Evolutionary conservation across 176 grass and related monocot species (phyloP), one percentile per base, ranked within the genome.

Genomic region (Melocanna baccifera): DNA sequence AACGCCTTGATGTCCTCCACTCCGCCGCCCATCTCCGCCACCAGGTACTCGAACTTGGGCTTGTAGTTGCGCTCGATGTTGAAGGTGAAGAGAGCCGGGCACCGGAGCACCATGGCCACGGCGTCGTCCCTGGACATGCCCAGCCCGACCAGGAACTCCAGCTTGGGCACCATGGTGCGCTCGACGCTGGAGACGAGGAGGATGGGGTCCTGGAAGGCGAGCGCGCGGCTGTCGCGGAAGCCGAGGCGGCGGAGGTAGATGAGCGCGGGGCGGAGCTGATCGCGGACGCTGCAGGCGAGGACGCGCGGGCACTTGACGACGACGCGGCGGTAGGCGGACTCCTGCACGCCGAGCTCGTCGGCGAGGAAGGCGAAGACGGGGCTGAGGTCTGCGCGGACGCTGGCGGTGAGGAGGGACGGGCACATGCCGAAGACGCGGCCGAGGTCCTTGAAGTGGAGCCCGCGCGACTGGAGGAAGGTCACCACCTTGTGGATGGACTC

Each of bases 1-100:
- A 97, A 97, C n/a, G 75, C 89, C 89, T 90, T 94, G 69, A 97
- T 28, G 76, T 97, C 94, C n/a, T 92, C 83, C 25, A 92, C 69
- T 39, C 66, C 85, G 42, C 94, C 89, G 14, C 84, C 69, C 86
- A 92, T 97, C 30, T 81, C 83, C 0, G 6, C 4, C 12, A 90
- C 83, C 23, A 90, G 91, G 76, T 90, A 97, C 48, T 92, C 83
- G 73, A 87, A 88, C 92, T 94, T 94, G 78, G 89, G 89, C 85
- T 62, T 88, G 79, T 69, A 92, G 77, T 90, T 97, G 0, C 85
- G 85, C 62, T 94, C 87, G 63, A 97, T 59, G 90, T 83, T 97
- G 75, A 88, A 94, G 34, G 92, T 89, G 48, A 97, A 85, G 9
- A 94, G 75, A n/a, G 84, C 78, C 8, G 89, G 89, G 78, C 83